phyloP scores from a whole-genome alignment of 345 rosid genomes.

The Euphorbia lathyris region DNA sequence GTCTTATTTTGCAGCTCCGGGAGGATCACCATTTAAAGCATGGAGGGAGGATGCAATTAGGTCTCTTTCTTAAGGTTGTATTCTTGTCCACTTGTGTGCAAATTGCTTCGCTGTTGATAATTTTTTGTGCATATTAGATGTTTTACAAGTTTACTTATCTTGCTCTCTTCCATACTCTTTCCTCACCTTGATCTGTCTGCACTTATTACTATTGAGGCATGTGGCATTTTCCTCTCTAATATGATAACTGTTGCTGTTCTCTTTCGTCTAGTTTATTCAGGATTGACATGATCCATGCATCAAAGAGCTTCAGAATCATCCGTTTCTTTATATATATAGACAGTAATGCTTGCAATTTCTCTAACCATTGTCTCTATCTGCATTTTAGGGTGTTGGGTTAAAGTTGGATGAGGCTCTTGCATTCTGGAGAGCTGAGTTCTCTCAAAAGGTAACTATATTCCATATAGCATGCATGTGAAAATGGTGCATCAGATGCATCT shows the following conservation, averaged over 20 bases:
- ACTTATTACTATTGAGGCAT: neutral
- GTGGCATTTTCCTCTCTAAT: neutral
- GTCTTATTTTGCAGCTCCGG: constrained; percentile 50
- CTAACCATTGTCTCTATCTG: constrained; percentile 13
- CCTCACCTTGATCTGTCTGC: neutral
- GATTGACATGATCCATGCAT: neutral
- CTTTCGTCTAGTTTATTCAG: neutral
- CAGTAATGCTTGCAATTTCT: neutral
- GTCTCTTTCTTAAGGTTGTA: constrained; percentile 83
- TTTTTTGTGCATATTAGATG: neutral
- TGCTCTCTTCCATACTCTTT: neutral
- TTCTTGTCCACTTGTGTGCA: constrained; percentile 7
- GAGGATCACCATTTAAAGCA: constrained; percentile 97
- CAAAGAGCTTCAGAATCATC: constrained; percentile 3
- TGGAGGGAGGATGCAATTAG: constrained; percentile 97
- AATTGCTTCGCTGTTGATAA: neutral
- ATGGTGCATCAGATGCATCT: constrained; percentile 4
- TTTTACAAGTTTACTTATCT: neutral
- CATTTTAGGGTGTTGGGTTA: constrained; percentile 73
- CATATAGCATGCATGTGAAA: neutral
- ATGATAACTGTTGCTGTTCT: neutral
- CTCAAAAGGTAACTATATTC: constrained; percentile 55
- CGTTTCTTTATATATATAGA: neutral
- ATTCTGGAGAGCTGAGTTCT: constrained; percentile 90
- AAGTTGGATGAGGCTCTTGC: constrained; percentile 92